Base-by-base conservation (phyloP, 1,139 yeast genomes). In the Hansenula anomala region DNA sequence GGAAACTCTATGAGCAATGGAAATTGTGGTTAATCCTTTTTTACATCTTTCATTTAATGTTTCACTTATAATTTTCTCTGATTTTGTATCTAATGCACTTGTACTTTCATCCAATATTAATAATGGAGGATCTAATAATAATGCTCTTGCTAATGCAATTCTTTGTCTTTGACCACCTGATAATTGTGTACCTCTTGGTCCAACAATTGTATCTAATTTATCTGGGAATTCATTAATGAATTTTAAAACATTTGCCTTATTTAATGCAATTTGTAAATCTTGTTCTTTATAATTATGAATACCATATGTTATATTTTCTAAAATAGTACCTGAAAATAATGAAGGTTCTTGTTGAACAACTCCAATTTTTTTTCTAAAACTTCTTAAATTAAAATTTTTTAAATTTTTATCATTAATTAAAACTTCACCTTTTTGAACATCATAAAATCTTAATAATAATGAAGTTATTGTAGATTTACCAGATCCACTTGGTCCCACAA, bases 401-500 rank as follows among this genome's bases (percentile, higher is more conserved):
- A 89, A 74, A 47, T 83, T 74, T 28, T 66, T 66, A 2, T 87
- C 88, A 39, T 90, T 95, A 37, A 89, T 68, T 4, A 67, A 59
- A 29, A 89, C 78, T 16, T 66, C 59, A 17, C 97, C 96, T 2
- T 71, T 58, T 41, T 75, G 71, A 3, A 73, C 71, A 33, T 70
- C 69, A 58, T 88, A 87, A 41, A 86, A 78, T 38, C 96, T 71
- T 45, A 88, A 68, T 18, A 89, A 61, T 36, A 89, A 63, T 8
- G 88, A 77, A 1, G 90, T 82, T 28, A 89, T 73, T 0, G 97
- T 89, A 6, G 95, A 84, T 56, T 89, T 89, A 16, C 97, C 97
- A 41, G 94, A 81, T 1, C 97, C 97, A 16, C 95, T 85, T 14
- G 92, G 86, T 1, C 97, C 97, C 14, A 88, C 96, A 39, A 89